Evolutionary conservation across 345 rosid genomes (phyloP).

Genomic region (Citrus glauca): DNA sequence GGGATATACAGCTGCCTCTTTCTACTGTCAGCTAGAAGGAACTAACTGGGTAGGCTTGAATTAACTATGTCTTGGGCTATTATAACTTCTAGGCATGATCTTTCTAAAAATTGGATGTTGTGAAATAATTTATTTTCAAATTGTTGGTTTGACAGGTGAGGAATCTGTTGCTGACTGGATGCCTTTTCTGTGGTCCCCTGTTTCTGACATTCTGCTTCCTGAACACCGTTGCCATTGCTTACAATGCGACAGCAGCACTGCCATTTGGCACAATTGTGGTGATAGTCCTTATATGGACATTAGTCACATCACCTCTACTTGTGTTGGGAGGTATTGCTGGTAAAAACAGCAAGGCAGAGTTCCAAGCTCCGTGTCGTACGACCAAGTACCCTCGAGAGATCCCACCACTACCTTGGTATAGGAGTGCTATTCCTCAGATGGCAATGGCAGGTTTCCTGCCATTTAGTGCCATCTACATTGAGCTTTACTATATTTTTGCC

Average conservation of each 20-base stretch:
- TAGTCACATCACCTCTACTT: conserved; percentile 79
- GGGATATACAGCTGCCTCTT: conserved; percentile 75
- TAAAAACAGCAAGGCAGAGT: conserved; percentile 85
- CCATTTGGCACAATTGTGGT: conserved; percentile 90
- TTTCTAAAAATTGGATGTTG: not conserved
- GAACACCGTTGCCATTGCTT: conserved; percentile 79
- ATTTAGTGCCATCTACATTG: conserved; percentile 82
- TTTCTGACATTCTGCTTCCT: conserved; percentile 88
- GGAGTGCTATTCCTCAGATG: conserved; percentile 85
- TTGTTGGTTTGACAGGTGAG: conserved; percentile 52
- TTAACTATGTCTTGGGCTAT: not conserved
- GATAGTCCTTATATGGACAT: conserved; percentile 76
- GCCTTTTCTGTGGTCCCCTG: conserved; percentile 90
- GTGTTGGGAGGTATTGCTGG: conserved; percentile 96
- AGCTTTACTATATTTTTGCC: conserved; percentile 84
- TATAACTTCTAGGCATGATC: not conserved
- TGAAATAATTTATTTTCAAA: not conserved
- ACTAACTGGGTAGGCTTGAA: conserved; percentile 60
- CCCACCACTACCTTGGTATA: conserved; percentile 79
- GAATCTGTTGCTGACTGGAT: conserved; percentile 72
- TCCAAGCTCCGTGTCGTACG: conserved; percentile 88
- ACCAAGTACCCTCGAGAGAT: conserved; percentile 86
- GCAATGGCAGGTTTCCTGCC: conserved; percentile 88
- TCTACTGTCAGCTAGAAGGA: conserved; percentile 93
- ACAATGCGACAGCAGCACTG: conserved; percentile 81